Percentiles rank a stretch among this genome's conserved stretches.
Evolutionary conservation across 345 rosid genomes (phyloP).

Genomic region (Mallotus nudiflorus): DNA sequence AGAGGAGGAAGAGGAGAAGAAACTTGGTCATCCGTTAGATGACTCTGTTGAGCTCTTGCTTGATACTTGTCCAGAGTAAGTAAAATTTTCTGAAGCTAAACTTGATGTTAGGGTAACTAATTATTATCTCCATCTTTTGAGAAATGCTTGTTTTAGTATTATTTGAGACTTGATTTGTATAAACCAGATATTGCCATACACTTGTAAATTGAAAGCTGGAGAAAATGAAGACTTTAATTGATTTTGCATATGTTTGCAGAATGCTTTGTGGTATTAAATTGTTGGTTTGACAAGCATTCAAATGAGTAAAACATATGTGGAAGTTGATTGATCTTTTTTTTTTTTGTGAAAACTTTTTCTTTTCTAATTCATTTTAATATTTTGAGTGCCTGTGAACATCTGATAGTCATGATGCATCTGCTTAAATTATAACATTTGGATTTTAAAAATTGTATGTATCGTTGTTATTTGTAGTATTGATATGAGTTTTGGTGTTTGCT

Average conservation of each 20-base stretch:
- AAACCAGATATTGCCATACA: neutral
- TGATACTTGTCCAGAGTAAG: conserved; percentile 87
- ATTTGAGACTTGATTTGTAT: no score
- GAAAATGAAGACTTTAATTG: neutral
- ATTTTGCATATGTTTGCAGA: neutral
- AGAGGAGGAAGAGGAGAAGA: conserved; percentile 92
- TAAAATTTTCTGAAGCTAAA: conserved; percentile 1
- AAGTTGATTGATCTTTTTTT: neutral
- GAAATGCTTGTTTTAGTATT: no score
- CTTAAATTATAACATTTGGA: no score
- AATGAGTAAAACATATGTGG: neutral
- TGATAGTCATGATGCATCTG: no score
- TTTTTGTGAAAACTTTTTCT: neutral
- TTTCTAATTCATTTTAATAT: no score
- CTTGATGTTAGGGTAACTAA: no score
- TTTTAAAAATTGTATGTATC: no score
- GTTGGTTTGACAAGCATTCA: neutral
- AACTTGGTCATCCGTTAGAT: conserved; percentile 79
- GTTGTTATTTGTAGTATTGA: no score
- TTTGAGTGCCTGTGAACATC: no score
- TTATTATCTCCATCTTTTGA: no score
- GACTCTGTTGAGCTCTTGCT: conserved; percentile 88
- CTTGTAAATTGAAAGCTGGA: neutral
- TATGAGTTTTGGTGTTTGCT: no score
- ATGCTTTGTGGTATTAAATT: neutral